A percentile compares a stretch with the other conserved stretches of the same genome.
These are phyloP conservation scores for Dioscorea alata DNA, from an alignment of 106 monocot species.

Conservation along the genomic window DNA sequence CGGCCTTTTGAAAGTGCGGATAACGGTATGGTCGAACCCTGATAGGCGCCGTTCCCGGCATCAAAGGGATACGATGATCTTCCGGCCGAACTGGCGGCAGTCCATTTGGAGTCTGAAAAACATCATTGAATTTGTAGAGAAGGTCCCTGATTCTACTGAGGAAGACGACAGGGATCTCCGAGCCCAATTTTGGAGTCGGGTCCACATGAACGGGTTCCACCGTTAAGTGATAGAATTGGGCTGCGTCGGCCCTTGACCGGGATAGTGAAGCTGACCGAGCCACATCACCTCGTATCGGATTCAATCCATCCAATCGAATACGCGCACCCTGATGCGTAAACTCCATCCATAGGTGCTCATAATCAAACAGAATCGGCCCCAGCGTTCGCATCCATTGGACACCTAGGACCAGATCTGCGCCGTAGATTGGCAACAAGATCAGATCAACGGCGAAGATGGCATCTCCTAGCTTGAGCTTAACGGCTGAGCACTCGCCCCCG, in stretches of 20 bases:
- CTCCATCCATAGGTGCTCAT: neutral
- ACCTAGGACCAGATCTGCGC: neutral
- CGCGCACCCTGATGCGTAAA: neutral
- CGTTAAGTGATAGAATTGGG: neutral
- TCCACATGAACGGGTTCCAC: neutral
- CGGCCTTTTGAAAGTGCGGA: neutral
- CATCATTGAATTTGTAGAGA: neutral
- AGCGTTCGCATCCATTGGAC: neutral
- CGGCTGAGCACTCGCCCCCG: neutral
- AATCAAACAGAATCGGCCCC: neutral
- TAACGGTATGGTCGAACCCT: neutral
- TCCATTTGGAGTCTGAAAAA: neutral
- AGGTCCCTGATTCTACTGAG: neutral
- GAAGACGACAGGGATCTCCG: neutral
- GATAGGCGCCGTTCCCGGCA: neutral
- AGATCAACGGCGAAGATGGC: neutral
- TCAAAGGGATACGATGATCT: neutral
- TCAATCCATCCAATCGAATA: neutral
- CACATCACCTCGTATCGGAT: no score
- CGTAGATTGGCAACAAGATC: neutral
- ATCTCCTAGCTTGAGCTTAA: neutral
- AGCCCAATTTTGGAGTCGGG: no score
- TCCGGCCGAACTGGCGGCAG: neutral
- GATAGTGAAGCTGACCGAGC: neutral
- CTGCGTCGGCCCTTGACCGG: neutral